phyloP scores from a whole-genome alignment of 2,329 filamentous ascomycete species.

The Beauveria varroae region DNA sequence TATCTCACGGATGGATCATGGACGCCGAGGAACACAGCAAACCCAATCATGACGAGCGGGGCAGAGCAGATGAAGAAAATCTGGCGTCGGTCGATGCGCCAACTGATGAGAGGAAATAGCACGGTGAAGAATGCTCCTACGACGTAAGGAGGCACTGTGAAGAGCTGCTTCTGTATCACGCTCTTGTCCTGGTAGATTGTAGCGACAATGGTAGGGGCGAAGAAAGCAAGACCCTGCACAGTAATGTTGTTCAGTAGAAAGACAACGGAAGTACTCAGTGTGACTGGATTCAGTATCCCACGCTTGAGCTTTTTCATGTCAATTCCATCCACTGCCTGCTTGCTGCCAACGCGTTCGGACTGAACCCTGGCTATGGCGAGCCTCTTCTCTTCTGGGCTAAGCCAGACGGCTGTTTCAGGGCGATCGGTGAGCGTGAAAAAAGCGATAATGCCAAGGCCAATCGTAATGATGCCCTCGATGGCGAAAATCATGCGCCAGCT shows the following conservation, averaged over 20 bases:
- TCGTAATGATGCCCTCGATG: constrained; percentile 57
- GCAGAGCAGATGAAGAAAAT: constrained; percentile 53
- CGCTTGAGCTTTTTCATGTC: constrained; percentile 50
- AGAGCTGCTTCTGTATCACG: constrained; percentile 58
- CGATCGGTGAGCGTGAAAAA: constrained; percentile 62
- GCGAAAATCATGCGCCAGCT: constrained; percentile 64
- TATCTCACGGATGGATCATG: constrained; percentile 49
- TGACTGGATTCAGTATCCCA: constrained; percentile 58
- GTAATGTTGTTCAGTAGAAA: constrained; percentile 63
- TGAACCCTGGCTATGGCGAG: constrained; percentile 60
- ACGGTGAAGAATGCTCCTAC: constrained; percentile 62
- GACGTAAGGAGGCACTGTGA: constrained; percentile 63
- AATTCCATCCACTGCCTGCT: constrained; percentile 56
- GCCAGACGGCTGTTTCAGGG: constrained; percentile 60
- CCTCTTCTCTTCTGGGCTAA: constrained; percentile 57
- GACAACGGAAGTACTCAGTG: constrained; percentile 46
- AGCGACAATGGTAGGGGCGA: constrained; percentile 59
- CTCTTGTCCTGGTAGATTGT: constrained; percentile 54
- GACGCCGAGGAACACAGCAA: constrained; percentile 61
- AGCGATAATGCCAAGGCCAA: constrained; percentile 47
- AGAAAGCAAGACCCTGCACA: constrained; percentile 63
- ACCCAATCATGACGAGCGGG: constrained; percentile 60
- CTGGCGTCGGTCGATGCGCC: constrained; percentile 50
- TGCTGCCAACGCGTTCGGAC: constrained; percentile 57
- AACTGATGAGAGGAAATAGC: constrained; percentile 52